Percentiles rank a stretch among this genome's conserved stretches.
These are phyloP conservation scores for Saccharomyces hybrid DNA, from an alignment of 1,139 yeast genomes.

Conservation along the genomic window DNA sequence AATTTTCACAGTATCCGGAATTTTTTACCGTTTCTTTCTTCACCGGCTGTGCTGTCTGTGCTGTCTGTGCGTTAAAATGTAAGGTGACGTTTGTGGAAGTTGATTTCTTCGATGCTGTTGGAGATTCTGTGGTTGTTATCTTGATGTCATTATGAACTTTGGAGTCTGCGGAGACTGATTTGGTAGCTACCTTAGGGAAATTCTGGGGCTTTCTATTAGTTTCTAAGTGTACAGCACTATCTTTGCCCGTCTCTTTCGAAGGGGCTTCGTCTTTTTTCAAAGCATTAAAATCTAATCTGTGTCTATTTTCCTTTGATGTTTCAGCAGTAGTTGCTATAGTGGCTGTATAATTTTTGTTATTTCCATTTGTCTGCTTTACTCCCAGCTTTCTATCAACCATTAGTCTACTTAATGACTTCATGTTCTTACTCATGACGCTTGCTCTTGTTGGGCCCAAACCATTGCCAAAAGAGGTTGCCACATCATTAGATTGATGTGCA, in stretches of 20 bases:
- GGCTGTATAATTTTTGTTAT: constrained; percentile 2
- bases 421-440: constrained; percentile 29
- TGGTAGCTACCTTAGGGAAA: neutral
- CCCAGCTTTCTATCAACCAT: constrained; percentile 30
- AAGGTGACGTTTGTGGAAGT: neutral
- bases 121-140: neutral
- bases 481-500: constrained; percentile 31
- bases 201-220: neutral
- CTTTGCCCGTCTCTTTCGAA: neutral
- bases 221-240: neutral
- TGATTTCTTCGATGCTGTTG: constrained; percentile 3
- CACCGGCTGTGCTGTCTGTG: constrained; percentile 6
- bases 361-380: constrained; percentile 6
- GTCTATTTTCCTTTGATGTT: neutral
- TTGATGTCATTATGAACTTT: neutral
- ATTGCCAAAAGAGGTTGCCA: constrained; percentile 30
- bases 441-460: constrained; percentile 33
- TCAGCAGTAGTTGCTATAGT: constrained; percentile 1
- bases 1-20: constrained; percentile 87
- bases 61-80: neutral
- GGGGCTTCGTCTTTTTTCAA: neutral
- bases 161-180: constrained; percentile 1
- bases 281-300: neutral
- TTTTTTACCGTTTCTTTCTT: constrained; percentile 17
- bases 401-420: constrained; percentile 26